Evolutionary conservation across 345 rosid species (phyloP), one percentile per base, ranked within the genome.

Genomic region (Abelmoschus esculentus): DNA sequence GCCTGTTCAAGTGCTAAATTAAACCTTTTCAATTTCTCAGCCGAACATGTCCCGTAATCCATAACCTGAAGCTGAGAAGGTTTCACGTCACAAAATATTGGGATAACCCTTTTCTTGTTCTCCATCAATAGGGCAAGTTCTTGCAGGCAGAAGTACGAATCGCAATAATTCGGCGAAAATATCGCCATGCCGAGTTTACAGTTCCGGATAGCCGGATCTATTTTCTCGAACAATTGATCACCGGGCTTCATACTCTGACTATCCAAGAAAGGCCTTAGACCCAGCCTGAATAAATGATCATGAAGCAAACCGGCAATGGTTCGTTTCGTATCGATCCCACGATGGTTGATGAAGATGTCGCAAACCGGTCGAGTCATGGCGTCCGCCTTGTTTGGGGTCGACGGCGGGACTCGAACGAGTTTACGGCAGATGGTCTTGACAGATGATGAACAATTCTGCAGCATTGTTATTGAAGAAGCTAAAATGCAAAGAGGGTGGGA

Each of bases 171-270:
- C 1, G 96, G 97, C 6, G 98, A 93, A 63, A 93, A 88, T 40
- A 93, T 89, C 0, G 96, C 87, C 7, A 93, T 79, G 2, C 92
- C 97, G 0, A 91, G 74, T 34, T 79, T 86, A 47, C 87, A 86
- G 7, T 79, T 74, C 10, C 18, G 54, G 26, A 93, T 89, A 1
- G 89, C 96, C 0, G 69, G 34, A 40, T 87, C 69, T 52, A 91
- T 93, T 40, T 83, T 84, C 11, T 80, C 79, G 61, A 86, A 86
- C 54, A 93, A 46, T 44, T 50, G 74, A 68, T 93, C 97, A 0
- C 97, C 97, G 0, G 98, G 95, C 65, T 83, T 89, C 91, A 93
- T 84, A 64, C 76, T 91, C 80, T 78, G 87, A 77, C 87, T 89
- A 55, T 93, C 98, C 72, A 93, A 38, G 61, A 93, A 93, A 47